Evolutionary conservation across 2,329 filamentous ascomycete genomes (phyloP).

Genomic region (Periconia sp.): DNA sequence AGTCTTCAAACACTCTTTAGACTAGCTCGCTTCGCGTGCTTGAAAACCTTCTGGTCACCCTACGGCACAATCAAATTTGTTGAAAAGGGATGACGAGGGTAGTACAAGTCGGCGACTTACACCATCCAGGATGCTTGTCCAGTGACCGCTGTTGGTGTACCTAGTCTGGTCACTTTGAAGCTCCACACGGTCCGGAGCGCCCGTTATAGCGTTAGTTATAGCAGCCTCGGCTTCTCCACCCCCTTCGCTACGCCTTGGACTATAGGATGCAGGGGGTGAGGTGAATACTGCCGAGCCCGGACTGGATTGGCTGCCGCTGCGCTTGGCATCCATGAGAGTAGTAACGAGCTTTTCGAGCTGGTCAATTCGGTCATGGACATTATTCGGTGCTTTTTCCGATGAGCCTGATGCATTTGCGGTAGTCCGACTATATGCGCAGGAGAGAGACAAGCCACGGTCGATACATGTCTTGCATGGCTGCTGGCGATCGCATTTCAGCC

Average conservation of each 20-base stretch:
- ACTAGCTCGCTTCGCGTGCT: too few species aligned
- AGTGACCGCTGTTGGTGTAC: constrained; percentile 41
- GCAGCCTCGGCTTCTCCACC: constrained; percentile 19
- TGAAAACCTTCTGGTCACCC: too few species aligned
- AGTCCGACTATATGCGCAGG: constrained; percentile 38
- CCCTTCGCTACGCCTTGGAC: constrained; percentile 15
- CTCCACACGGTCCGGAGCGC: constrained; percentile 38
- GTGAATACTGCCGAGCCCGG: neutral
- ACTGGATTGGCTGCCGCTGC: constrained; percentile 3
- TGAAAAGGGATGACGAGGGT: too few species aligned
- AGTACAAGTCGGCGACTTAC: too few species aligned
- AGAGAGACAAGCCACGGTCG: constrained; percentile 43
- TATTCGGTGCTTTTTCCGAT: constrained; percentile 30
- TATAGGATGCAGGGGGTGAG: constrained; percentile 2
- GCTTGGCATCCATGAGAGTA: constrained; percentile 37
- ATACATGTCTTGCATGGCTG: constrained; percentile 44
- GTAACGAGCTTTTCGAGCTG: constrained; percentile 46
- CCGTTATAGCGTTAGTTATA: too few species aligned
- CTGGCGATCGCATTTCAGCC: constrained; percentile 45
- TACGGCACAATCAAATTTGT: too few species aligned
- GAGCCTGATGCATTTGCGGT: constrained; percentile 18
- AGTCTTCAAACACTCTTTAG: too few species aligned
- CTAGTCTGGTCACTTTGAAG: constrained; percentile 34
- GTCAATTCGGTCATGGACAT: constrained; percentile 44
- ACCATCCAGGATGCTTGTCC: constrained; percentile 46